Base-by-base conservation (phyloP, 2,329 filamentous ascomycete species). In the Sporothrix brasiliensis region DNA sequence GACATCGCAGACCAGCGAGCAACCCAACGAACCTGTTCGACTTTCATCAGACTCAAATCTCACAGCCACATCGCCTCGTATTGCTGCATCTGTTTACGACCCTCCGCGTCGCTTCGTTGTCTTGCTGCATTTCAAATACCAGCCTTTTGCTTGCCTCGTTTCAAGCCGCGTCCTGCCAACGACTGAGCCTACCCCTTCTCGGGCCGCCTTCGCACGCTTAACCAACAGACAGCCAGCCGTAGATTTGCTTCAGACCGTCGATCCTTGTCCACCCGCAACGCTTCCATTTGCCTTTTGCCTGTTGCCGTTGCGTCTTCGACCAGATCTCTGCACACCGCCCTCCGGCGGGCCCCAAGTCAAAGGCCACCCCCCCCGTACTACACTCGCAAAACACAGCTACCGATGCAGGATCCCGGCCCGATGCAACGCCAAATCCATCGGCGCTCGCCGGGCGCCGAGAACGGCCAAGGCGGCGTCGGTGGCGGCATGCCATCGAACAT, bases 371-470 rank as follows among this genome's bases (percentile, higher is more conserved):
- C 21, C 27, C 13, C 13, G 16, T 11, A 68, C n/a, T 9, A 27
- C 30, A 24, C 30, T 24, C 27, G 44, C n/a, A 14, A 39, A 24
- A 3, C 66, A 19, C 66, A 41, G 53, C 50, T 4, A 49, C 66
- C 68, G 44, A 87, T 88, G 85, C 85, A 87, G 78, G 79, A 84
- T 70, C 79, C 84, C 65, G 80, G 80, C 72, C 80, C 81, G 19
- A 83, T 86, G 70, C 85, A 86, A 79, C 83, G 87, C 77, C 81
- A 82, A 63, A 80, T 86, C 76, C 87, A 88, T 77, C 85, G 88
- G 74, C 86, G 88, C 75, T 89, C 88, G 67, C 88, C 89, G n/a
- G 87, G 84, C 72, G 85, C 83, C 49, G 88, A 90, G 73, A 83
- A 84, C 76, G 86, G 85, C 68, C 86, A 84, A 75, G 84, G 87